phyloP scores from a whole-genome alignment of 192 early-diverging fungal species.

The Umbelopsis isabellina region DNA sequence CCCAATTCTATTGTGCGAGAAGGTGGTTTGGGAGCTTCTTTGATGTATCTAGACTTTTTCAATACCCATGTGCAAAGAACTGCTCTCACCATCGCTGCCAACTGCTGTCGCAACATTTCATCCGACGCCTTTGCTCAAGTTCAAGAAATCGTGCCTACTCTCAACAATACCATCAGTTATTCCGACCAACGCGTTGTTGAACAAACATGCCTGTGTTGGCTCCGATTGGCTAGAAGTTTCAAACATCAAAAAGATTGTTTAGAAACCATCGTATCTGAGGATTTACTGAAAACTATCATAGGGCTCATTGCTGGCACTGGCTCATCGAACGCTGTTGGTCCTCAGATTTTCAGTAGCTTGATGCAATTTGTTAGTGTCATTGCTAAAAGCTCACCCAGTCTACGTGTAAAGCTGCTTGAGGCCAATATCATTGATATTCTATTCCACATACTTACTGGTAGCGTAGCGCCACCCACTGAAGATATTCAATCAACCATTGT shows the following conservation, averaged over 20 bases:
- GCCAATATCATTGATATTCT: conserved; percentile 48
- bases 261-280: conserved; percentile 60
- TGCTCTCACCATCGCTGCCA: conserved; percentile 75
- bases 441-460: conserved; percentile 48
- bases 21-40: conserved; percentile 73
- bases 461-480: not conserved
- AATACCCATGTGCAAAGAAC: conserved; percentile 80
- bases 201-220: conserved; percentile 64
- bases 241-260: conserved; percentile 53
- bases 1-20: conserved; percentile 68
- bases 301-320: conserved; percentile 54
- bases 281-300: conserved; percentile 60
- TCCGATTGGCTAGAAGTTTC: conserved; percentile 67
- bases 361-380: conserved; percentile 59
- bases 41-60: conserved; percentile 93
- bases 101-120: conserved; percentile 62
- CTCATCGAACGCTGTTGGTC: conserved; percentile 39
- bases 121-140: conserved; percentile 60
- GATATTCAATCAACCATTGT: conserved; percentile 12
- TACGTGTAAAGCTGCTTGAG: conserved; percentile 45
- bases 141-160: conserved; percentile 67
- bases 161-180: conserved; percentile 71
- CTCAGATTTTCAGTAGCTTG: conserved; percentile 56
- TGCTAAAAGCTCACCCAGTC: conserved; percentile 56
- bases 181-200: conserved; percentile 78